A percentile compares a stretch with the other conserved stretches of the same genome.
phyloP scores from a whole-genome alignment of 768 basidiomycete genomes.

The Hypholoma fasciculare region DNA sequence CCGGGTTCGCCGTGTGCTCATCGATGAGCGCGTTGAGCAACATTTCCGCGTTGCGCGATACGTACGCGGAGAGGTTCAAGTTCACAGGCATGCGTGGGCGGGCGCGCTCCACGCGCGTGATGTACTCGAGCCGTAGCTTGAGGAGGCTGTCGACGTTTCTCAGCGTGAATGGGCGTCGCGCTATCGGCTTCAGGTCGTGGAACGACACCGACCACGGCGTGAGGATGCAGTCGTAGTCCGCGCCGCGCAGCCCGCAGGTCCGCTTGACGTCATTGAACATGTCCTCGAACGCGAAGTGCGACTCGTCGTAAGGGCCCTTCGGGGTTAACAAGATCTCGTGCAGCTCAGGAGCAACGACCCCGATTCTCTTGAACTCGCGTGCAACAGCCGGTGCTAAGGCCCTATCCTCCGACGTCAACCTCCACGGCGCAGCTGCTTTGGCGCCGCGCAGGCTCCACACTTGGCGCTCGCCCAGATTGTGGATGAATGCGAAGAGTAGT shows the following conservation, averaged over 20 bases:
- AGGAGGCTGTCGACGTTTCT: too few species aligned
- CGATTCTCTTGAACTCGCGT: background rate
- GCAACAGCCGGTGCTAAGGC: background rate
- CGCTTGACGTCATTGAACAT: background rate
- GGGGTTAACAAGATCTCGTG: background rate
- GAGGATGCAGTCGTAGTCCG: too few species aligned
- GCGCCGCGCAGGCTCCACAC: background rate
- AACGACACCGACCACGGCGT: too few species aligned
- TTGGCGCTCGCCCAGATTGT: background rate
- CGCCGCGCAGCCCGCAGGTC: too few species aligned
- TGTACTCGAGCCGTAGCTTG: too few species aligned
- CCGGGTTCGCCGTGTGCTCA: background rate
- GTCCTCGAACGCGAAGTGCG: background rate
- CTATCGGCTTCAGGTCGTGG: too few species aligned
- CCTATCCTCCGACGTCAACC: background rate
- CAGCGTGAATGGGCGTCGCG: too few species aligned
- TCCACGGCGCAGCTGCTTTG: background rate
- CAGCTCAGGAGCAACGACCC: background rate
- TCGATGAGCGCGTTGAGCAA: too few species aligned
- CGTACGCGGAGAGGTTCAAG: too few species aligned
- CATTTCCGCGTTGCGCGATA: too few species aligned
- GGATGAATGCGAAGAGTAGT: background rate
- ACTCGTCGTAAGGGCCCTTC: background rate
- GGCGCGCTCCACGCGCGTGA: too few species aligned
- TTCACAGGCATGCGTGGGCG: too few species aligned